These are phyloP conservation scores for Globisporangium irregulare DNA, from an alignment of 352 stramenopile genomes.

Conservation along the genomic window DNA sequence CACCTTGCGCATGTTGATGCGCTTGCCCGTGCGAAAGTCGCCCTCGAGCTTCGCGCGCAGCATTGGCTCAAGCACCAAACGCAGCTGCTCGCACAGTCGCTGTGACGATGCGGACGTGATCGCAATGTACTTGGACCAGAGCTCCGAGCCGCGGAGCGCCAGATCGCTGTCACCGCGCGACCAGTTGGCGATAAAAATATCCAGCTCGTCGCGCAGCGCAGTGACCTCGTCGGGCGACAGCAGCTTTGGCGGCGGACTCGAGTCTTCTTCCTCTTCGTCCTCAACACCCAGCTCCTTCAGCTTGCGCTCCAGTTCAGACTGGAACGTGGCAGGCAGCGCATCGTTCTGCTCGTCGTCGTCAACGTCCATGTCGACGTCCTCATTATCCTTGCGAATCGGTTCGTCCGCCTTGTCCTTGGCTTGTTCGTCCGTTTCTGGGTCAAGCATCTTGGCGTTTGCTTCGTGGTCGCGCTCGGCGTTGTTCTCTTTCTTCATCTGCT, in stretches of 20 bases:
- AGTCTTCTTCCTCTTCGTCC: constrained; percentile 34
- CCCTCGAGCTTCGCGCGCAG: constrained; percentile 96
- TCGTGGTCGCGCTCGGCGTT: constrained; percentile 21
- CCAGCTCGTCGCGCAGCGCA: constrained; percentile 69
- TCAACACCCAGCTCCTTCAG: constrained; percentile 27
- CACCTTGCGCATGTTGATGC: constrained; percentile 99
- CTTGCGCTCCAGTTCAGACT: constrained; percentile 34
- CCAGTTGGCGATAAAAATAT: constrained; percentile 73
- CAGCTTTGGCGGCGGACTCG: constrained; percentile 34
- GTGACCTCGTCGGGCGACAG: constrained; percentile 69
- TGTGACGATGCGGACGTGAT: constrained; percentile 92
- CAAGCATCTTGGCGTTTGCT: constrained; percentile 16
- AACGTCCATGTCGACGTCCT: constrained; percentile 34
- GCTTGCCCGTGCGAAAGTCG: constrained; percentile 99
- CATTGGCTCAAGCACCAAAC: constrained; percentile 98
- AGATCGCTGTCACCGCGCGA: constrained; percentile 35
- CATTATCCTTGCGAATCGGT: constrained; percentile 17
- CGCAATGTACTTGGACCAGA: constrained; percentile 93
- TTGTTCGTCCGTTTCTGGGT: constrained; percentile 23
- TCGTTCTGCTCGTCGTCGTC: constrained; percentile 27
- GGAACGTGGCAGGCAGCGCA: constrained; percentile 26
- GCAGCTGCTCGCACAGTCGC: constrained; percentile 97
- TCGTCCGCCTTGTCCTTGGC: constrained; percentile 25
- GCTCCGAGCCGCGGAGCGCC: constrained; percentile 49
- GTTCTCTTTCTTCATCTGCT: constrained; percentile 32